Base-by-base conservation (phyloP, 1,284 basidiomycete genomes). In the Moesziomyces antarcticus region DNA sequence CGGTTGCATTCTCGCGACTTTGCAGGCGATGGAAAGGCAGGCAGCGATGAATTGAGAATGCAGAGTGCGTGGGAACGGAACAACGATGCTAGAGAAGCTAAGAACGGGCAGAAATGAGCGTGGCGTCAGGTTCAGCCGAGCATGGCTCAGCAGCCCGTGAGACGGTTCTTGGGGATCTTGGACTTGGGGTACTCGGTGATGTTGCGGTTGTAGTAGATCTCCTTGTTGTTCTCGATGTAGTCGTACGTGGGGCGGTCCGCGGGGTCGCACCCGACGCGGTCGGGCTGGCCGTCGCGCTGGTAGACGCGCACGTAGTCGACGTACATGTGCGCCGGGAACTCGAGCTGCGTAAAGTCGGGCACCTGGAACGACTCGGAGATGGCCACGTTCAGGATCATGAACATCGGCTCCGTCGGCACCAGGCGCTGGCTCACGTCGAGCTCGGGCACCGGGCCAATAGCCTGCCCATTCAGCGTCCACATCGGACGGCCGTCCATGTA, bases 291-390 rank as follows among this genome's bases (percentile, higher is more conserved):
- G n/a, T 84, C 81, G 16, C 82, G 70, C 69, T 87, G 86, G 60
- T 86, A 87, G 21, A 87, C 84, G 30, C 87, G 79, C 25, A 87
- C 81, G 66, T 86, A 87, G 77, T 87, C 84, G 51, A 84, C 51
- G 41, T 78, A 74, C 77, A 86, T 82, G 46, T 85, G 81, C 41
- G 86, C 86, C 21, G 86, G 86, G 79, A 86, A 86, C 13, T 65
- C 76, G 50, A 87, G 71, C 45, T 84, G 60, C 3, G 50, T 56
- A 48, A 85, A 85, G 62, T 86, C 82, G 63, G 86, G 85, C 18
- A 66, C 77, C 62, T 86, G 84, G 82, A 86, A 86, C 44, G 84
- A 85, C 76, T 86, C 59, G 13, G 85, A 85, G 83, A 85, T 80
- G 67, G 66, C 72, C 2, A 74, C 60, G 56, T 74, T 74, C 46